A percentile compares a stretch with the other conserved stretches of the same genome.
phyloP scores from a whole-genome alignment of 371 early-diverging fungal genomes.

The Fennellomyces sp. region DNA sequence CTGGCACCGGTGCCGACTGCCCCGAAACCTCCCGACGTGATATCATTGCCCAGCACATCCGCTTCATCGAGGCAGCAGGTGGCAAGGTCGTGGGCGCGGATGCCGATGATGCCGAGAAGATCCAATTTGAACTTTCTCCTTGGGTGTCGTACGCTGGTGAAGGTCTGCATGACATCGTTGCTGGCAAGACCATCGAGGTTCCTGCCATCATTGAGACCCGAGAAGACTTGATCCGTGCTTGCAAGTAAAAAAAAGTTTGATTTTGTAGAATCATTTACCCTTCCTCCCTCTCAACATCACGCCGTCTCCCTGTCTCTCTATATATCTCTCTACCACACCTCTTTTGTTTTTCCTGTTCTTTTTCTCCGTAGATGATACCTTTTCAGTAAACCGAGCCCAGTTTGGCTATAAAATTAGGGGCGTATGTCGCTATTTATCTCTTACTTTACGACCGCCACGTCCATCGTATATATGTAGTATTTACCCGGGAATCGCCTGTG shows the following conservation, averaged over 20 bases:
- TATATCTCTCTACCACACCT: no score
- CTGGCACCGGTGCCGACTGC: conserved; percentile 85
- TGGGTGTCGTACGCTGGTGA: conserved; percentile 94
- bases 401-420: no score
- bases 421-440: no score
- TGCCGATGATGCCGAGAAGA: conserved; percentile 43
- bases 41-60: conserved; percentile 81
- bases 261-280: not conserved
- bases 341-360: not conserved
- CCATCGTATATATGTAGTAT: no score
- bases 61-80: conserved; percentile 88
- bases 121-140: conserved; percentile 85
- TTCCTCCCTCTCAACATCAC: not conserved
- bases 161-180: conserved; percentile 72
- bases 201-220: conserved; percentile 50
- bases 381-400: no score
- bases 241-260: not conserved
- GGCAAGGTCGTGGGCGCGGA: conserved; percentile 68
- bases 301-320: not conserved
- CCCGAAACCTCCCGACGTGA: conserved; percentile 94
- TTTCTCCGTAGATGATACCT: not conserved
- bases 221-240: conserved; percentile 45
- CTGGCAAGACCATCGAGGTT: conserved; percentile 59
- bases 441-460: no score
- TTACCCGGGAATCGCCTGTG: no score